Conservation (phyloP, 208 protist genomes). For the Strigomonas galati region DNA sequence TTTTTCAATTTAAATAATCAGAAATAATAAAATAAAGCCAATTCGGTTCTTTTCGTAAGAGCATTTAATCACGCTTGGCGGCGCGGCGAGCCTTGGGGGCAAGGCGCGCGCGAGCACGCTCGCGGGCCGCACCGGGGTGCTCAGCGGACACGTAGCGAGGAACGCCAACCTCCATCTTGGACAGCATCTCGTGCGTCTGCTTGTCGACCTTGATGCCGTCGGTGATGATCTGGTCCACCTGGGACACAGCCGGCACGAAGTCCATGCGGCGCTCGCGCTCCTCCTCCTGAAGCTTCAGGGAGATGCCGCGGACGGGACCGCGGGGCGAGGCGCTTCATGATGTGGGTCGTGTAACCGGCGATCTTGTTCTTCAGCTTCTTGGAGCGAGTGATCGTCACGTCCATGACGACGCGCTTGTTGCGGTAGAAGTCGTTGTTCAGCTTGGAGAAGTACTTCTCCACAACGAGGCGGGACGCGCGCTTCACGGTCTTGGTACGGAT, state of each 20-base stretch:
- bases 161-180: conserved; percentile 79
- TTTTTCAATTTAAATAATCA: conserved; percentile 20
- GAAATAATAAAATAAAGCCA: conserved; percentile 15
- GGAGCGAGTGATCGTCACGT: conserved; percentile 98
- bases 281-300: conserved; percentile 99
- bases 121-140: conserved; percentile 22
- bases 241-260: conserved; percentile 96
- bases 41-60: neutral
- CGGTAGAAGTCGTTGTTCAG: conserved; percentile 99
- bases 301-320: conserved; percentile 99
- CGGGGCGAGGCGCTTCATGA: conserved; percentile 98
- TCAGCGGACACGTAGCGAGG: conserved; percentile 58
- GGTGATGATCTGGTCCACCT: conserved; percentile 81
- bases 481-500: conserved; percentile 99
- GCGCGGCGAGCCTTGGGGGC: conserved; percentile 46
- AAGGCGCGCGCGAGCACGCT: conserved; percentile 92
- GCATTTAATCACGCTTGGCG: conserved; percentile 16
- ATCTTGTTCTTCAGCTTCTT: conserved; percentile 99
- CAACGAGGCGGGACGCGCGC: conserved; percentile 97
- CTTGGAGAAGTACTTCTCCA: conserved; percentile 99
- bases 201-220: conserved; percentile 88
- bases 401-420: conserved; percentile 98
- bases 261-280: conserved; percentile 99
- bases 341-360: conserved; percentile 98
- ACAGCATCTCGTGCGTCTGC: conserved; percentile 85